Conservation (phyloP, 2,329 filamentous ascomycete genomes). For the Stagonosporopsis vannaccii region DNA sequence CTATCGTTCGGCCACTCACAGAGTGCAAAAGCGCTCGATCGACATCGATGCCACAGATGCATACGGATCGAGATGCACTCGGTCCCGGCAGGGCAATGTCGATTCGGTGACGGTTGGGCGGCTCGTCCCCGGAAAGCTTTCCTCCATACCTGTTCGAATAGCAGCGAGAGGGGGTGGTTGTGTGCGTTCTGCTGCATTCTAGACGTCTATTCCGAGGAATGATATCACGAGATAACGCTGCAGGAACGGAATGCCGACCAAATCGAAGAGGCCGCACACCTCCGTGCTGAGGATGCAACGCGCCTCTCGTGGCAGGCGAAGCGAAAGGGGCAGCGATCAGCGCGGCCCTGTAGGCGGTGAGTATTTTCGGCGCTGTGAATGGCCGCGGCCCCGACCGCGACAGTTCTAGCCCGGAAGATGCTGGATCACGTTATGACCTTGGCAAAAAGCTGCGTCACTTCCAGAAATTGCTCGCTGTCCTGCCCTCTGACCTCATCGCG, state of each 20-base stretch:
- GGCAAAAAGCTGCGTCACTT: constrained; percentile 39
- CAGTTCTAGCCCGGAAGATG: constrained; percentile 22
- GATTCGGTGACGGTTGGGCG: constrained; percentile 1
- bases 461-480: constrained; percentile 43
- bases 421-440: constrained; percentile 42
- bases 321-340: constrained; percentile 33
- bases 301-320: constrained; percentile 28
- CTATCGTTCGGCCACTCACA: constrained; percentile 5
- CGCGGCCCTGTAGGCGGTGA: constrained; percentile 9
- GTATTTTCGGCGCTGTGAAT: constrained; percentile 15
- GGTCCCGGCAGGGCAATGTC: constrained; percentile 3
- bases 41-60: constrained; percentile 10
- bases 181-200: constrained; percentile 5
- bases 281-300: constrained; percentile 14
- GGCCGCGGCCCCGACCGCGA: constrained; percentile 1
- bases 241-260: constrained; percentile 21
- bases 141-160: background rate
- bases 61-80: constrained; percentile 16
- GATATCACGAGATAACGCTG: constrained; percentile 16
- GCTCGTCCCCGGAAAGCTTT: background rate
- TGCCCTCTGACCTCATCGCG: constrained; percentile 48
- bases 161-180: background rate
- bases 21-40: constrained; percentile 14
- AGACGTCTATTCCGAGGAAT: constrained; percentile 10
- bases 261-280: constrained; percentile 12